Base-by-base conservation (phyloP, 495 filamentous ascomycete species). In the Amniculicola lignicola region DNA sequence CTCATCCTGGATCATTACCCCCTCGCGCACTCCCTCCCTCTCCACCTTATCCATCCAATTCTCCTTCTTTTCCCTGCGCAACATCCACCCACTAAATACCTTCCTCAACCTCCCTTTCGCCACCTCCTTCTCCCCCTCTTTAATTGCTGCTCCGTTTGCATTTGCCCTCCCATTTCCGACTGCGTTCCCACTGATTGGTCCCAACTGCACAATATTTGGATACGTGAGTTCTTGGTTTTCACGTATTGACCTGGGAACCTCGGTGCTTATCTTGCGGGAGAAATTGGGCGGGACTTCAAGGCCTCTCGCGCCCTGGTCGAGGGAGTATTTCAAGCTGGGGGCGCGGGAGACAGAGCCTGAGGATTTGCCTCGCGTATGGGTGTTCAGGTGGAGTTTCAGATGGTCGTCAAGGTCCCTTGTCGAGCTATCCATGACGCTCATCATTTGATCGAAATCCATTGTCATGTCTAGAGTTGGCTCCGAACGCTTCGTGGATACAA, bases 1-100 rank as follows among this genome's bases (percentile, higher is more conserved):
- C 48, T 70, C 63, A 43, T 66, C 63, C 46, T 55, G 51, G 14
- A 64, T 21, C 60, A 68, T 50, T n/a, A 70, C 43, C 5, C 65
- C 64, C 18, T 45, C 40, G 44, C 56, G 52, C 19, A 64, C 43
- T 0, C 66, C 63, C 0, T 50, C 41, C 52, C 58, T 54, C 49
- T 68, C 63, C 12, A 67, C 46, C n/a, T 54, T 25, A 29, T 65
- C 54, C 63, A 65, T 65, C 67, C 63, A 64, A 39, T 60, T 54
- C 9, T 47, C 48, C 48, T 64, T 64, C 43, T 63, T 66, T 12
- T 59, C 60, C 27, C 59, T 61, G 41, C 40, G 45, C 19, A 57
- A 42, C 63, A 67, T 61, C 65, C 65, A 70, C 44, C 51, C 55
- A 39, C 55, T 59, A 25, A 68, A 47, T 22, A 51, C 59, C 41